phyloP scores from a whole-genome alignment of 495 filamentous ascomycete genomes.

The Oidiodendron maius region DNA sequence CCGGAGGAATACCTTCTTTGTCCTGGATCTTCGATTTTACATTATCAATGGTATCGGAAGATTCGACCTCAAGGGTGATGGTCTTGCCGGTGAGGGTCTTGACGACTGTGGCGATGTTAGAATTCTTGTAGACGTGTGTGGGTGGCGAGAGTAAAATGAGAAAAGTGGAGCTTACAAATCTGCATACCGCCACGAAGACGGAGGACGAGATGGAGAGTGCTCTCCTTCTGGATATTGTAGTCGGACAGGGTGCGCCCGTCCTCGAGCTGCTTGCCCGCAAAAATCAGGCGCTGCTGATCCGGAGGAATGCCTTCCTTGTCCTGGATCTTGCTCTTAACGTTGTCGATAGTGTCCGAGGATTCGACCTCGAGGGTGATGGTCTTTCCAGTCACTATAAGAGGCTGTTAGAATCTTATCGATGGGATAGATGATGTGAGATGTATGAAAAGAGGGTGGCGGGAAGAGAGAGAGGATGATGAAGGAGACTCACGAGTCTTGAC shows the following conservation, averaged over 20 bases:
- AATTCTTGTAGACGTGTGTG: slow-evolving; percentile 19
- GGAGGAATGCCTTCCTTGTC: slow-evolving; percentile 99
- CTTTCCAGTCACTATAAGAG: slow-evolving; percentile 81
- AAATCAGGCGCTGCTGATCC: slow-evolving; percentile 97
- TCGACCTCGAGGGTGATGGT: slow-evolving; percentile 99
- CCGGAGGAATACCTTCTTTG: slow-evolving; percentile 92
- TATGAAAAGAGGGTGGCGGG: slow-evolving; percentile 7
- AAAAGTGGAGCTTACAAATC: slow-evolving; percentile 47
- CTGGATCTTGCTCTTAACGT: slow-evolving; percentile 98
- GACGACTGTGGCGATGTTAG: slow-evolving; percentile 45
- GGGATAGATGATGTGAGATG: too few relatives aligned
- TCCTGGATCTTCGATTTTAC: slow-evolving; percentile 80
- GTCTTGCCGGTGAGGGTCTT: slow-evolving; percentile 96
- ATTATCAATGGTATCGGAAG: slow-evolving; percentile 93
- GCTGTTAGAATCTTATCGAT: slow-evolving; percentile 26
- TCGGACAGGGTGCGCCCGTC: slow-evolving; percentile 94
- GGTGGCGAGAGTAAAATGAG: too few relatives aligned
- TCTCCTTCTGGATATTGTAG: slow-evolving; percentile 99
- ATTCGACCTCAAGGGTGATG: slow-evolving; percentile 97
- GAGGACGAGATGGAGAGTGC: slow-evolving; percentile 90
- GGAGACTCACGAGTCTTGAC: slow-evolving; percentile 84
- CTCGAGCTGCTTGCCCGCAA: slow-evolving; percentile 96
- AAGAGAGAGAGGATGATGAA: slow-evolving; percentile 14
- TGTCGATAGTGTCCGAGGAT: slow-evolving; percentile 97
- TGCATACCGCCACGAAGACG: slow-evolving; percentile 99